Conservation (phyloP, 108 stramenopile genomes). For the Chaetoceros muelleri region DNA sequence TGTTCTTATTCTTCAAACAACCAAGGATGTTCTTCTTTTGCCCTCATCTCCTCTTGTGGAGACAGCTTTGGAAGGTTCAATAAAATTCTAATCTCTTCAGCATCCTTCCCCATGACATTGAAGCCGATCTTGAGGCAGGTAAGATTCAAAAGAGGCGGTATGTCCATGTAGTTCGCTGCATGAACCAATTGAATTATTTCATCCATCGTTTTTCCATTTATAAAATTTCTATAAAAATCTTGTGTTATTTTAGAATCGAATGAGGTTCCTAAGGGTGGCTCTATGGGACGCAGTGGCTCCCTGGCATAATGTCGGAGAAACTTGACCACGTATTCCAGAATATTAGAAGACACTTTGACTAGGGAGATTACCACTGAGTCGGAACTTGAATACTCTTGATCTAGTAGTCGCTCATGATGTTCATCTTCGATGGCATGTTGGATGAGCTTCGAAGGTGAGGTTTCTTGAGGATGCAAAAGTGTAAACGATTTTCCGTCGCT, state of each 20-base stretch:
- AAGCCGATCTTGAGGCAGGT: slow-evolving; percentile 62
- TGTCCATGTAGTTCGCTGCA: slow-evolving; percentile 75
- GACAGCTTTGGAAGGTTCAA: slow-evolving; percentile 70
- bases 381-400: background rate
- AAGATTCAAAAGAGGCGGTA: slow-evolving; percentile 69
- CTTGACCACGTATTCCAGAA: slow-evolving; percentile 55
- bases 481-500: background rate
- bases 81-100: slow-evolving; percentile 65
- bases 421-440: background rate
- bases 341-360: background rate
- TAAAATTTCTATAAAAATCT: background rate
- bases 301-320: slow-evolving; percentile 58
- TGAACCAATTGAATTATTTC: slow-evolving; percentile 64
- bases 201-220: slow-evolving; percentile 19
- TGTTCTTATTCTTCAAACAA: too few species aligned
- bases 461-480: background rate
- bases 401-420: background rate
- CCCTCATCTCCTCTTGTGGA: slow-evolving; percentile 53
- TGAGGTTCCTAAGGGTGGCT: background rate
- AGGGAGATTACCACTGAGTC: background rate
- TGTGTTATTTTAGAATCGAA: background rate
- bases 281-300: slow-evolving; percentile 34
- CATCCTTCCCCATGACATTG: slow-evolving; percentile 53
- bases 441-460: background rate
- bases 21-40: slow-evolving; percentile 66